Evolutionary conservation across 768 basidiomycete species (phyloP).

Genomic region (Brasilioporus rufonigricans): DNA sequence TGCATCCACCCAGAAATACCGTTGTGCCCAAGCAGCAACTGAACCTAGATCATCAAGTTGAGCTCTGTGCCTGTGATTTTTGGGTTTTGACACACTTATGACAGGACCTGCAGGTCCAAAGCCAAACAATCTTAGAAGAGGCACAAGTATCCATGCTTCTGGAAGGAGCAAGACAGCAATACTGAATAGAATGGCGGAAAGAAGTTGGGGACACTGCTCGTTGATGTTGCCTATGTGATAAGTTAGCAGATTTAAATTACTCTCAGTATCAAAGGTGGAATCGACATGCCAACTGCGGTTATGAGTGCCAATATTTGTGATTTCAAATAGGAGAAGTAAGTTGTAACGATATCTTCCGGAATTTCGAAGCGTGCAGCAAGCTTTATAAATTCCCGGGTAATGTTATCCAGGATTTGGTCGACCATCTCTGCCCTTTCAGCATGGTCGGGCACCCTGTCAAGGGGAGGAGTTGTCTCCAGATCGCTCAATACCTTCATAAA

Average conservation of each 20-base stretch:
- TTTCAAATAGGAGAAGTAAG: neutral
- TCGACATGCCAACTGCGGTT: conserved; percentile 6
- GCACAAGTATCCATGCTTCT: conserved; percentile 9
- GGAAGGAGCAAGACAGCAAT: conserved; percentile 9
- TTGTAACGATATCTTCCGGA: neutral
- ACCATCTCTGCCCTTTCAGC: conserved; percentile 5
- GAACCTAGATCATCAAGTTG: neutral
- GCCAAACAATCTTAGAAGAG: conserved; percentile 8
- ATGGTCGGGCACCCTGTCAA: neutral
- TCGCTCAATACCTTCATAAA: neutral
- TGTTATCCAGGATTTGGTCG: conserved; percentile 3
- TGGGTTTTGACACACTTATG: neutral
- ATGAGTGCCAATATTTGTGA: conserved; percentile 4
- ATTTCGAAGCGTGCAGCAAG: neutral
- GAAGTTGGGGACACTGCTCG: conserved; percentile 7
- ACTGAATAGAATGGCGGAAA: conserved; percentile 1
- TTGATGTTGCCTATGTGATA: conserved; percentile 8
- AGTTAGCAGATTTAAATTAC: neutral
- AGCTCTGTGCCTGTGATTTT: neutral
- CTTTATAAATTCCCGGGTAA: neutral
- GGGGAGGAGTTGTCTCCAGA: neutral
- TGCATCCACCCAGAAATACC: neutral
- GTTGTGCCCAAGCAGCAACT: neutral
- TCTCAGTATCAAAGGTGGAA: neutral
- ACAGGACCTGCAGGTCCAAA: conserved; percentile 13